Evolutionary conservation across 169 alveolate species (phyloP).

Genomic region (Plasmodium sp.): DNA sequence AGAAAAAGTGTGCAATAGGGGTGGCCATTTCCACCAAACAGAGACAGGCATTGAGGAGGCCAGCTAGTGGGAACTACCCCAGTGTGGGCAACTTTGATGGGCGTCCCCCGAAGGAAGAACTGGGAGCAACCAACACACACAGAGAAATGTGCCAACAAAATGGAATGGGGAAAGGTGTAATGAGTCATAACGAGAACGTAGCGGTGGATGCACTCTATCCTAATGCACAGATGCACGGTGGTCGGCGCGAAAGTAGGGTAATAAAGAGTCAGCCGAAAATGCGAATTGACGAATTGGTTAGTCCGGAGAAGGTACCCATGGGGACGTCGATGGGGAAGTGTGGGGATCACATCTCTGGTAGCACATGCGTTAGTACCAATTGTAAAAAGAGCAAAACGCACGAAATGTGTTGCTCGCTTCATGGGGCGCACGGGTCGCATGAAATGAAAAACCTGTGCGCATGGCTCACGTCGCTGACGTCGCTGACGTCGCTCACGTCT

Average conservation of each 20-base stretch:
- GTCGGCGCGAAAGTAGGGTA: background rate
- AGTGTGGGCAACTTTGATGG: background rate
- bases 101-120: background rate
- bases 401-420: background rate
- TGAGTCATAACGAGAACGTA: background rate
- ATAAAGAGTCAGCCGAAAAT: background rate
- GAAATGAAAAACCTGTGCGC: background rate
- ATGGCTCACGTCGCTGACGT: background rate
- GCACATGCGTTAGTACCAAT: background rate
- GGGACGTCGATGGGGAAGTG: background rate
- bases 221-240: background rate
- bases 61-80: background rate
- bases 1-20: background rate
- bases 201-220: background rate
- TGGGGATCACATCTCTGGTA: background rate
- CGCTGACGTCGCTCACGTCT: background rate
- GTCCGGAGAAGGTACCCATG: background rate
- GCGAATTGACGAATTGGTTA: background rate
- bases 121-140: background rate
- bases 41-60: background rate
- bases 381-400: background rate
- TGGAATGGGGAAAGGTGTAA: background rate
- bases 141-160: background rate
- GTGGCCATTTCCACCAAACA: background rate
- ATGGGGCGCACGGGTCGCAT: background rate